A percentile compares a stretch with the other conserved stretches of the same genome.
Conservation (phyloP, 1,284 basidiomycete species). For the Heterobasidion occidentale region DNA sequence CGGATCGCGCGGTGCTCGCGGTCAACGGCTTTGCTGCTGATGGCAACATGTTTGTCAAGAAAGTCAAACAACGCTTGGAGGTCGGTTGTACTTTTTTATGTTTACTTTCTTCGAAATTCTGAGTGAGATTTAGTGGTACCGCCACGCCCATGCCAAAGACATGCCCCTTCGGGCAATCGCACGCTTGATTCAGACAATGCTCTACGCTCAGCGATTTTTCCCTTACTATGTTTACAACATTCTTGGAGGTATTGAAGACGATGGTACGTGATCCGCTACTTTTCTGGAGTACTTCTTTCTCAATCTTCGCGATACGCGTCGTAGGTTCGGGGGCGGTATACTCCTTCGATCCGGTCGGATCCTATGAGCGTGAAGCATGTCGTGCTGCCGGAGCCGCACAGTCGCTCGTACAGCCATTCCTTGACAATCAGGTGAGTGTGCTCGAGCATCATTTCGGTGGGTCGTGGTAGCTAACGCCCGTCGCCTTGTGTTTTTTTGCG, state of each 20-base stretch:
- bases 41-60: constrained; percentile 93
- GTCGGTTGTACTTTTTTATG: constrained; percentile 33
- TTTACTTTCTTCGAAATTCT: constrained; percentile 1
- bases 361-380: constrained; percentile 92
- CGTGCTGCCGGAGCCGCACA: constrained; percentile 90
- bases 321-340: constrained; percentile 90
- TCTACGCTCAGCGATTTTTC: constrained; percentile 91
- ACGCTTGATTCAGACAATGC: constrained; percentile 91
- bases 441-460: constrained; percentile 6
- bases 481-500: background rate
- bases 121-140: constrained; percentile 71
- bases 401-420: constrained; percentile 87
- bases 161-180: constrained; percentile 92
- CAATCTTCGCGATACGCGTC: background rate
- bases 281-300: constrained; percentile 2
- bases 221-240: constrained; percentile 97
- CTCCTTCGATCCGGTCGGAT: constrained; percentile 94
- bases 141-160: constrained; percentile 88
- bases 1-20: constrained; percentile 87
- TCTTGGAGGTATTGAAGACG: constrained; percentile 89
- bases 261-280: constrained; percentile 52
- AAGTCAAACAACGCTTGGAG: constrained; percentile 88
- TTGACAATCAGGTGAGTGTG: constrained; percentile 83
- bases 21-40: constrained; percentile 95
- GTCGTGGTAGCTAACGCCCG: background rate